Conservation (phyloP, 1,284 basidiomycete genomes). For the Rhizoctonia solani region DNA sequence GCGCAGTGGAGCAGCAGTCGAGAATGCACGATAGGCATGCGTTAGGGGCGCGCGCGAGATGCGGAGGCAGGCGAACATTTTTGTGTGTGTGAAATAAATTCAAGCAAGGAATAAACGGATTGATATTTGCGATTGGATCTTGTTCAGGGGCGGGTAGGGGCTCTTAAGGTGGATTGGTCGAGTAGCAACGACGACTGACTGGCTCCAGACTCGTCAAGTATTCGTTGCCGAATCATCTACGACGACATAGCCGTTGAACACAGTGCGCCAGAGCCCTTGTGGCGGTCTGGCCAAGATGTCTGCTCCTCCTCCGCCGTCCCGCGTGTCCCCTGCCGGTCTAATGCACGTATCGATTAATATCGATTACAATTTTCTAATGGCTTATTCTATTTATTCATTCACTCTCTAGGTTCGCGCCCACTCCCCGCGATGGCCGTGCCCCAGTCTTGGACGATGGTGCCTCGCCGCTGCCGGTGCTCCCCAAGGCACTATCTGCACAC, state of each 20-base stretch:
- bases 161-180: background rate
- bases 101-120: background rate
- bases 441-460: slow-evolving; percentile 3
- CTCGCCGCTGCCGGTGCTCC: slow-evolving; percentile 25
- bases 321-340: slow-evolving; percentile 19
- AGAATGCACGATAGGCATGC: slow-evolving; percentile 15
- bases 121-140: background rate
- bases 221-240: too few relatives aligned
- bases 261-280: slow-evolving; percentile 22
- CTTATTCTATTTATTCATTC: slow-evolving; percentile 1
- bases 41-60: slow-evolving; percentile 5
- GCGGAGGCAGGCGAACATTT: slow-evolving; percentile 25
- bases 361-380: background rate
- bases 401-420: slow-evolving; percentile 27
- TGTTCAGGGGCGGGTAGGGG: slow-evolving; percentile 26
- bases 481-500: slow-evolving; percentile 25
- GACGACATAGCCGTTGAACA: slow-evolving; percentile 2
- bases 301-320: slow-evolving; percentile 23
- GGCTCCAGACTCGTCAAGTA: slow-evolving; percentile 5
- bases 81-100: slow-evolving; percentile 20
- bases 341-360: slow-evolving; percentile 5
- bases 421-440: slow-evolving; percentile 18
- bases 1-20: background rate
- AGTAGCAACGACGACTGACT: slow-evolving; percentile 18
- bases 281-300: slow-evolving; percentile 23